Evolutionary conservation across 176 grass and related monocot species (phyloP).

Genomic region (Typha latifolia): DNA sequence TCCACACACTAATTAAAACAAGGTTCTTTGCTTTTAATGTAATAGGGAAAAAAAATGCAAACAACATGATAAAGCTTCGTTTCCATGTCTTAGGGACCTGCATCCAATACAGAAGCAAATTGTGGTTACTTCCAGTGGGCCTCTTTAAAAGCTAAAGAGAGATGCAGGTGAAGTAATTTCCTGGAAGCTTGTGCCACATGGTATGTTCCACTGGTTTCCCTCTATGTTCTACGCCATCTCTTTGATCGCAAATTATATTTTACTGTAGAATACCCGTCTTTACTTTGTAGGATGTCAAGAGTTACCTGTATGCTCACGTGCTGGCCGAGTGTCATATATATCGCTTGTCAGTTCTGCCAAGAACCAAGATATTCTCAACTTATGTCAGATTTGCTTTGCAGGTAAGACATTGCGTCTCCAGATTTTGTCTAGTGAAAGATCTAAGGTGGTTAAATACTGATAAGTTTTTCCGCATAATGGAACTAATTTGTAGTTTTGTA

Average conservation of each 20-base stretch:
- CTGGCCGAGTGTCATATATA: no score
- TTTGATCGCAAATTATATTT: no score
- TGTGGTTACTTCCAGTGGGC: constrained; percentile 89
- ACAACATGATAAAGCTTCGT: not conserved
- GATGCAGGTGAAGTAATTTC: constrained; percentile 17
- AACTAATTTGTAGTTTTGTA: not conserved
- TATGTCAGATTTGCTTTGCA: no score
- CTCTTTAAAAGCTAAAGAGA: constrained; percentile 62
- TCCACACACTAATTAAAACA: not conserved
- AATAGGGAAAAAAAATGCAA: not conserved
- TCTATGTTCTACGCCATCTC: no score
- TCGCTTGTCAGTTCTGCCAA: no score
- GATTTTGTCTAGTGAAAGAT: not conserved
- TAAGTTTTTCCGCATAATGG: not conserved
- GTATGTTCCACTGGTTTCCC: no score
- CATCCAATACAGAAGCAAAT: constrained; percentile 81
- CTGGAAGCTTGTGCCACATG: not conserved
- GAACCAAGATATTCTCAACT: no score
- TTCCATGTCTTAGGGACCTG: constrained; percentile 53
- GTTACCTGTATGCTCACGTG: no score
- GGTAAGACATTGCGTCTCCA: no score
- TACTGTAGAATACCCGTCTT: no score
- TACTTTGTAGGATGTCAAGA: no score
- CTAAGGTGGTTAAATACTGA: not conserved
- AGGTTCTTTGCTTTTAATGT: not conserved